Evolutionary conservation across 2,329 filamentous ascomycete species (phyloP).

Genomic region (Didymellaceae sp.): DNA sequence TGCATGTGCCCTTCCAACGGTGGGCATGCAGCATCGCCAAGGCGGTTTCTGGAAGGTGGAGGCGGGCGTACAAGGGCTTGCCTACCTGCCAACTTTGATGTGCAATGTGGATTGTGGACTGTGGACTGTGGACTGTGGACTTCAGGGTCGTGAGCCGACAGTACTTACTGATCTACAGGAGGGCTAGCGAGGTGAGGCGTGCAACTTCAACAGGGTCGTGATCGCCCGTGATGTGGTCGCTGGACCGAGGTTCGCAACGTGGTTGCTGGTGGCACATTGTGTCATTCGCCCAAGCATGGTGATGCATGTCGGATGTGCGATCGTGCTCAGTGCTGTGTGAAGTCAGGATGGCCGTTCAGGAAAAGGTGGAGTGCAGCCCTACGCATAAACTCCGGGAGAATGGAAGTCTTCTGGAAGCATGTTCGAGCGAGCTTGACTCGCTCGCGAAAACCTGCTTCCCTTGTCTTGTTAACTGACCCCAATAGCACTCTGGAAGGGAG

Average conservation of each 20-base stretch:
- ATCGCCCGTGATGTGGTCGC: not conserved
- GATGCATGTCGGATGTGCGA: slow-evolving; percentile 5
- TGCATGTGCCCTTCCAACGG: slow-evolving; percentile 13
- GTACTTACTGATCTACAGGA: too few species aligned
- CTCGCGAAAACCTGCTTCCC: slow-evolving; percentile 13
- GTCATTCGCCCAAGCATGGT: slow-evolving; percentile 8
- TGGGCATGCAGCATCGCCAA: slow-evolving; percentile 14
- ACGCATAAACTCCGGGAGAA: slow-evolving; percentile 9
- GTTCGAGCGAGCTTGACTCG: slow-evolving; percentile 22
- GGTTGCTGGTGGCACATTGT: slow-evolving; percentile 3
- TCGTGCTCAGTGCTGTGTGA: slow-evolving; percentile 11
- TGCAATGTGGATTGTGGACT: too few species aligned
- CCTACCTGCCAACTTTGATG: slow-evolving; percentile 1
- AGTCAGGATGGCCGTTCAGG: slow-evolving; percentile 14
- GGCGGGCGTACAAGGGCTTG: slow-evolving; percentile 10
- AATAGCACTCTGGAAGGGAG: slow-evolving; percentile 14
- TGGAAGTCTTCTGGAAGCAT: slow-evolving; percentile 22
- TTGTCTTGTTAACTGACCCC: slow-evolving; percentile 7
- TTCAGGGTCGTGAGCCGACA: not conserved
- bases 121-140: too few species aligned
- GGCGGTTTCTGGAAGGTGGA: slow-evolving; percentile 8
- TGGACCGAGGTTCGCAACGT: slow-evolving; percentile 7
- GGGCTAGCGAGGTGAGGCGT: slow-evolving; percentile 6
- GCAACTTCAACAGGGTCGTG: slow-evolving; percentile 3
- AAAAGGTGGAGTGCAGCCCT: slow-evolving; percentile 12